Evolutionary conservation across 495 filamentous ascomycete genomes (phyloP).

Genomic region (Penicillium canescens): DNA sequence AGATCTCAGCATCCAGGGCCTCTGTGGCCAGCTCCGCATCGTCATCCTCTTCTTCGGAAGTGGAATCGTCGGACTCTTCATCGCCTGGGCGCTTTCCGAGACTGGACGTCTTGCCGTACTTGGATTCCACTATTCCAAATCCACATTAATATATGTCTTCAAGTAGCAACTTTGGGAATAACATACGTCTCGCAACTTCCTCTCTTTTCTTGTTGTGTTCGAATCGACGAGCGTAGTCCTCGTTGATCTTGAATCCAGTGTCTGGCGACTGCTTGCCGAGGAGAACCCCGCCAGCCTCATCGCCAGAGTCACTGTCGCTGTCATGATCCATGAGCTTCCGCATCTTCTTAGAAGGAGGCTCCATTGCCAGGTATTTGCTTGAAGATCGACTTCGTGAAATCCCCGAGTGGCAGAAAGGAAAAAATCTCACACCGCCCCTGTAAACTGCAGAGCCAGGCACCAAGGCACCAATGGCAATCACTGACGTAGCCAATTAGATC

Average conservation of each 20-base stretch:
- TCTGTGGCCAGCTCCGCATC: conserved; percentile 79
- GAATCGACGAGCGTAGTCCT: conserved; percentile 85
- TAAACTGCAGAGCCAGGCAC: conserved; percentile 15
- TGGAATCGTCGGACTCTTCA: conserved; percentile 52
- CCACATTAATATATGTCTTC: neutral
- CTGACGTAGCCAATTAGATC: conserved; percentile 49
- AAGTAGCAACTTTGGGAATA: neutral
- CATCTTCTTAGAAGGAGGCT: conserved; percentile 47
- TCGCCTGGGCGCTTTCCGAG: conserved; percentile 33
- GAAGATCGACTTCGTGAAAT: conserved; percentile 9
- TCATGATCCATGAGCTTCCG: conserved; percentile 50
- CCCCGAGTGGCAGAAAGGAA: conserved; percentile 29
- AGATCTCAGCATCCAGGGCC: conserved; percentile 81
- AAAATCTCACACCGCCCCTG: conserved; percentile 30
- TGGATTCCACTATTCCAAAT: conserved; percentile 70
- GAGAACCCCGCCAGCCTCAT: conserved; percentile 50
- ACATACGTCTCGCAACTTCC: conserved; percentile 77
- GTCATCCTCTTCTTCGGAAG: conserved; percentile 85
- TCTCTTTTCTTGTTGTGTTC: conserved; percentile 97
- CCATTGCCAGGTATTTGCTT: conserved; percentile 28
- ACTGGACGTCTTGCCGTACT: conserved; percentile 62
- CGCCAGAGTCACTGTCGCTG: conserved; percentile 56
- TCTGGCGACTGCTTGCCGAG: conserved; percentile 32
- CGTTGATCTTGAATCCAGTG: conserved; percentile 75
- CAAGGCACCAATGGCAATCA: conserved; percentile 15